Evolutionary conservation across 148 eudicot species (phyloP).

Genomic region (Camellia sinensis): DNA sequence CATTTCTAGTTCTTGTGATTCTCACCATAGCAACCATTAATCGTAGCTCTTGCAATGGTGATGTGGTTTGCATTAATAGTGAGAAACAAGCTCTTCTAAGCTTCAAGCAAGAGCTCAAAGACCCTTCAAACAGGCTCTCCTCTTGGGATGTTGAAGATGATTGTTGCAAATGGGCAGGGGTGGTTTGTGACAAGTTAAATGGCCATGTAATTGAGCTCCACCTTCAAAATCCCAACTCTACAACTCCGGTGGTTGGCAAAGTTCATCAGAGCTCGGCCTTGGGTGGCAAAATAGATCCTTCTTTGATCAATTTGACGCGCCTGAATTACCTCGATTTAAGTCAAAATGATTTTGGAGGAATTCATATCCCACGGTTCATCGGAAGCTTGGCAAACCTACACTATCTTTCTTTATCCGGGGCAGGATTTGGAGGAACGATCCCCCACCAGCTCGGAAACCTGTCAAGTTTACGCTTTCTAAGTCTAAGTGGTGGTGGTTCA

Average conservation of each 20-base stretch:
- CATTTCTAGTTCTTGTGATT: too few relatives aligned
- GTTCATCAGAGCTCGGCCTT: not conserved
- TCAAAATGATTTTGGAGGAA: not conserved
- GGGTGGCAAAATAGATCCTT: not conserved
- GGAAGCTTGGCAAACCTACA: not conserved
- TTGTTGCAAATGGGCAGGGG: constrained; percentile 20
- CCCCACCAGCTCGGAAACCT: not conserved
- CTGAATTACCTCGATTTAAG: constrained; percentile 13
- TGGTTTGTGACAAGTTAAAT: constrained; percentile 11
- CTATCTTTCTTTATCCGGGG: not conserved
- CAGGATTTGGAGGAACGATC: not conserved
- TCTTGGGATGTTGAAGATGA: constrained; percentile 1
- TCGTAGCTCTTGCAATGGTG: too few relatives aligned
- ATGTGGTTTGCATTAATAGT: too few relatives aligned
- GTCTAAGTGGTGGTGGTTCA: not conserved
- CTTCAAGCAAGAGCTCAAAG: constrained; percentile 1
- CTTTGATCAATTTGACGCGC: constrained; percentile 10
- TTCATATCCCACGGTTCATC: constrained; percentile 6
- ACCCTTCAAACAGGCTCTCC: constrained; percentile 6
- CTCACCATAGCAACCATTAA: too few relatives aligned
- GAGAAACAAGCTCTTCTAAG: not conserved
- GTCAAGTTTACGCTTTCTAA: not conserved
- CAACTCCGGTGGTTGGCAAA: not conserved
- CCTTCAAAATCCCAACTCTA: not conserved
- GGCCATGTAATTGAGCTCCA: constrained; percentile 7